Evolutionary conservation across 495 filamentous ascomycete genomes (phyloP), one percentile per base, ranked within the genome.

Genomic region (Margaritispora aquatica): DNA sequence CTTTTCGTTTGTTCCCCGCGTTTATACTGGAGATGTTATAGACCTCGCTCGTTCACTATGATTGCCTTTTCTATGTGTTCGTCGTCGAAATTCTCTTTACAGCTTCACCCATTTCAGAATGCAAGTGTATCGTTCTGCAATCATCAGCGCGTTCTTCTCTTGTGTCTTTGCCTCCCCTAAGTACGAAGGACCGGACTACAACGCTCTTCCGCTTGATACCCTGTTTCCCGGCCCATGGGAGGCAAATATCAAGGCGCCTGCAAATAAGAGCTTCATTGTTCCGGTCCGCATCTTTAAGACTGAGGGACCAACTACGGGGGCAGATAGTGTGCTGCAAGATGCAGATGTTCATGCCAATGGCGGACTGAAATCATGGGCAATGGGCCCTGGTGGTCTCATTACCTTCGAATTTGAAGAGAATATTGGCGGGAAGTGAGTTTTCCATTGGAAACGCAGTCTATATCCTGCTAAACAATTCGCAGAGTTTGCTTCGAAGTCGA

Each of bases 331-430:
- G 0, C 29, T 60, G 31, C 46, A 66, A 46, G 36, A 60, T 58
- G 57, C 55, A 8, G 59, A 65, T 23, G 17, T 22, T 19, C 26
- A 19, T 17, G 22, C 36, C 21, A 26, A 24, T 8, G 21, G 48
- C 13, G 59, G 59, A 1, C 38, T 57, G 34, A 54, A n/a, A n/a
- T n/a, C 69, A 17, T 58, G 70, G 27, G 56, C 63, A 29, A 65
- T 71, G 11, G 63, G 69, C 15, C 56, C 60, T 55, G 71, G 72
- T 5, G 70, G 69, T 9, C 46, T 68, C 22, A 59, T 76, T 58
- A 73, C 68, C 24, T 67, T 70, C 54, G 70, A 71, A 52, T 76
- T 76, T 62, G 61, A 48, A 21, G 66, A 76, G 63, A 75, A 76
- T 48, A 70, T 72, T 60, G 67, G 62, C 38, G 72, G 74, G 22